Evolutionary conservation across 352 stramenopile genomes (phyloP).

Genomic region (Lagenidium giganteum): DNA sequence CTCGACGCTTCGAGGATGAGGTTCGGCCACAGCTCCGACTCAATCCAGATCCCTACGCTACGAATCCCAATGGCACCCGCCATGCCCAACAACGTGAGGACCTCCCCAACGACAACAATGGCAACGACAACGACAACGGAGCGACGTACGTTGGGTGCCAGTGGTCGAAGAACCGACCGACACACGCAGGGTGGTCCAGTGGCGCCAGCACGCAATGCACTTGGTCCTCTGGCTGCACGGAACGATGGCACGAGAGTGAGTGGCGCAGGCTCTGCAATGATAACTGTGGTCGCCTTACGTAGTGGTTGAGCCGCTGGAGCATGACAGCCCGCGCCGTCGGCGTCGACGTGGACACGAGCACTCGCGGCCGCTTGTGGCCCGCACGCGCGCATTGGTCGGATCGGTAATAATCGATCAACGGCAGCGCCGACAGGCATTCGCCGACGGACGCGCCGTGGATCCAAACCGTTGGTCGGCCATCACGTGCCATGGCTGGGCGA

Average conservation of each 20-base stretch:
- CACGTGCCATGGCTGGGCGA: constrained; percentile 15
- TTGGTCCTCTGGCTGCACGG: constrained; percentile 13
- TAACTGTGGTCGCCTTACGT: not conserved
- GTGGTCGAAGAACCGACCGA: constrained; percentile 52
- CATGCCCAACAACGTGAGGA: too few relatives aligned
- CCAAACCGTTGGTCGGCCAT: constrained; percentile 20
- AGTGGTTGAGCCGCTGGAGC: constrained; percentile 19
- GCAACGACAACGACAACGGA: not conserved
- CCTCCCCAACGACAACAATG: too few relatives aligned
- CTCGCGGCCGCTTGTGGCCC: constrained; percentile 13
- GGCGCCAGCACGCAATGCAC: constrained; percentile 58
- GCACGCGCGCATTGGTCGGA: constrained; percentile 14
- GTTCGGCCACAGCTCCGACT: constrained; percentile 81
- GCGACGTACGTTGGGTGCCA: constrained; percentile 54
- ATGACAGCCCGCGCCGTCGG: constrained; percentile 45
- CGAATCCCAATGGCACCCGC: too few relatives aligned
- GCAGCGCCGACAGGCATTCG: constrained; percentile 63
- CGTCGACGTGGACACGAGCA: constrained; percentile 72
- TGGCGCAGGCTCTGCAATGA: not conserved
- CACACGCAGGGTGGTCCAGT: constrained; percentile 43
- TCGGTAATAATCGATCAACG: constrained; percentile 50
- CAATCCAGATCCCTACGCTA: constrained; percentile 68
- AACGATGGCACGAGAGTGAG: too few relatives aligned
- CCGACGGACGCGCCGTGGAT: constrained; percentile 74
- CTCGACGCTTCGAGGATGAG: constrained; percentile 46